phyloP scores from a whole-genome alignment of 495 filamentous ascomycete genomes.

The Aspergillus sclerotioniger region DNA sequence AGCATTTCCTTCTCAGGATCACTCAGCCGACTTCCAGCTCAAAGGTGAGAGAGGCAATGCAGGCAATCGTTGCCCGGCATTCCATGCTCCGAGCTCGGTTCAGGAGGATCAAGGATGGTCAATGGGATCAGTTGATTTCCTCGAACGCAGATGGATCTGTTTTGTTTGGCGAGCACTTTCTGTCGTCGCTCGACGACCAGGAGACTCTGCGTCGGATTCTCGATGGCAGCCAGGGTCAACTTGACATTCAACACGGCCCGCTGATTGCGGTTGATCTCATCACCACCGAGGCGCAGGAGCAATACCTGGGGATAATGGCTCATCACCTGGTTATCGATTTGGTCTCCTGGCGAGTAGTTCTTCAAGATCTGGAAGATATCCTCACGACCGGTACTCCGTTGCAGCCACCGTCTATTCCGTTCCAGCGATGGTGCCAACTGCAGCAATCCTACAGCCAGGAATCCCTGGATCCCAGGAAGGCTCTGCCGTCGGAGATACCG shows the following conservation, averaged over 20 bases:
- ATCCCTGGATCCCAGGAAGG: slow-evolving; percentile 20
- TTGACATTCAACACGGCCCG: slow-evolving; percentile 38
- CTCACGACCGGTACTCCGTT: slow-evolving; percentile 28
- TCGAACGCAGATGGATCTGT: background rate
- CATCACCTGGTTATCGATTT: slow-evolving; percentile 62
- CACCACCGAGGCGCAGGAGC: slow-evolving; percentile 5
- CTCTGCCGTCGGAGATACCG: slow-evolving; percentile 24
- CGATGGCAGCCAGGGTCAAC: slow-evolving; percentile 13
- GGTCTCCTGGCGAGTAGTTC: slow-evolving; percentile 57
- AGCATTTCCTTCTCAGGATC: slow-evolving; percentile 56
- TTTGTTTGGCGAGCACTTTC: slow-evolving; percentile 12
- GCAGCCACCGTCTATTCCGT: slow-evolving; percentile 17
- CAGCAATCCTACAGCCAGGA: slow-evolving; percentile 32
- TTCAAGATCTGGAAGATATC: slow-evolving; percentile 56
- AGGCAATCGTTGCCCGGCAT: background rate
- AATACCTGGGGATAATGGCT: slow-evolving; percentile 32
- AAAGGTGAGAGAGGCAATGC: background rate
- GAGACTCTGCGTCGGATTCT: slow-evolving; percentile 9
- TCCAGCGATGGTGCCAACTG: slow-evolving; percentile 25
- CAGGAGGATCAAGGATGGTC: background rate
- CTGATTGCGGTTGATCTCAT: slow-evolving; percentile 46
- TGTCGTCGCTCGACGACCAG: slow-evolving; percentile 4
- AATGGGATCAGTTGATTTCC: background rate
- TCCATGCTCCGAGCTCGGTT: slow-evolving; percentile 8
- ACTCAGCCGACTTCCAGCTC: slow-evolving; percentile 36